phyloP scores from a whole-genome alignment of 2,329 filamentous ascomycete species.

The Atkinsonella hypoxylon region DNA sequence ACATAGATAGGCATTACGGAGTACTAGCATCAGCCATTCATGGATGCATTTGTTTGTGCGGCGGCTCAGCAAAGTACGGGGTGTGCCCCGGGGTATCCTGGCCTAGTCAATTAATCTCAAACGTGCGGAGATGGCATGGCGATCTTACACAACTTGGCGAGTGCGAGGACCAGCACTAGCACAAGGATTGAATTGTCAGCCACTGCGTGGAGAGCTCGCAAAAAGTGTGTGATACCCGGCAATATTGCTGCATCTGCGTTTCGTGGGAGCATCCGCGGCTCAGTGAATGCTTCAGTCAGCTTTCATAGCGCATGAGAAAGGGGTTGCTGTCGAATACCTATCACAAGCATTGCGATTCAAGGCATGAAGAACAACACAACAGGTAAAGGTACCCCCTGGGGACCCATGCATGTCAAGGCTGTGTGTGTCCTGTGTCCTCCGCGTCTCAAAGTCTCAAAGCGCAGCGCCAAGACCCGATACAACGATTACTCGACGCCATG shows the following conservation, averaged over 20 bases:
- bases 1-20: too few species aligned
- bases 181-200: not conserved
- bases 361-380: not conserved
- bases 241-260: not conserved
- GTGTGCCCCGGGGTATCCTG: not conserved
- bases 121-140: not conserved
- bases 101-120: not conserved
- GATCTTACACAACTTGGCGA: not conserved
- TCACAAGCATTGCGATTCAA: not conserved
- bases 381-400: not conserved
- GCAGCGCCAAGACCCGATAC: not conserved
- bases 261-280: too few species aligned
- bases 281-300: not conserved
- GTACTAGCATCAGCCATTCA: too few species aligned
- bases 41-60: not conserved
- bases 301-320: not conserved
- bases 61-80: not conserved
- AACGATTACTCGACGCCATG: constrained; percentile 2
- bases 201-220: not conserved
- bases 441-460: not conserved
- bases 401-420: not conserved
- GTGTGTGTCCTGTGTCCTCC: not conserved
- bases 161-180: not conserved
- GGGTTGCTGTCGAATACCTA: not conserved
- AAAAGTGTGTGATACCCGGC: not conserved